Conservation (phyloP, 306 rosid species). For the Datisca glomerata region DNA sequence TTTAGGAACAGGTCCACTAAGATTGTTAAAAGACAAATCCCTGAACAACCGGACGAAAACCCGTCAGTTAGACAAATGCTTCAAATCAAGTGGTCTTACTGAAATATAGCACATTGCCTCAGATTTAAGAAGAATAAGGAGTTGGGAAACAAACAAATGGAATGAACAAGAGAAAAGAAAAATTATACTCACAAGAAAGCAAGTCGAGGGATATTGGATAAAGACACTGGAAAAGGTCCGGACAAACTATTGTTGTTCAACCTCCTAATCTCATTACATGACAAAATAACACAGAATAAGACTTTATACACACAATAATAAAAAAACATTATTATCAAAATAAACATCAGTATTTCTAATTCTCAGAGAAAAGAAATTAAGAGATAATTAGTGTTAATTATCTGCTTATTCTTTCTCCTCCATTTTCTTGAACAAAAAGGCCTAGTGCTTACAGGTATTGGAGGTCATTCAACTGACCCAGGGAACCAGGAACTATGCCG, state of each 20-base stretch:
- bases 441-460: slow-evolving; percentile 54
- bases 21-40: slow-evolving; percentile 96
- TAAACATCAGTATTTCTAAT: too few relatives aligned
- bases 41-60: slow-evolving; percentile 36
- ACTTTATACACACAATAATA: not conserved
- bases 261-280: slow-evolving; percentile 53
- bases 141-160: slow-evolving; percentile 16
- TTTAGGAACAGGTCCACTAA: slow-evolving; percentile 88
- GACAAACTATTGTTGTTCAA: slow-evolving; percentile 88
- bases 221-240: slow-evolving; percentile 70
- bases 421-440: slow-evolving; percentile 14
- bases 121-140: slow-evolving; percentile 5
- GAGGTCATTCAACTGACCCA: slow-evolving; percentile 52
- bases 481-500: slow-evolving; percentile 46
- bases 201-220: slow-evolving; percentile 71
- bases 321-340: not conserved
- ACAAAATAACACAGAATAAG: slow-evolving; percentile 19
- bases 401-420: slow-evolving; percentile 6
- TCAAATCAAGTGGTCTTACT: slow-evolving; percentile 5
- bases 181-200: slow-evolving; percentile 91
- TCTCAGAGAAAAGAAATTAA: not conserved
- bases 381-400: not conserved
- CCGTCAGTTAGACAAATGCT: slow-evolving; percentile 13
- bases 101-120: slow-evolving; percentile 12
- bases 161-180: slow-evolving; percentile 2